Evolutionary conservation across 2,329 filamentous ascomycete species (phyloP), one percentile per base, ranked within the genome.

Genomic region (Dothistroma septosporum): DNA sequence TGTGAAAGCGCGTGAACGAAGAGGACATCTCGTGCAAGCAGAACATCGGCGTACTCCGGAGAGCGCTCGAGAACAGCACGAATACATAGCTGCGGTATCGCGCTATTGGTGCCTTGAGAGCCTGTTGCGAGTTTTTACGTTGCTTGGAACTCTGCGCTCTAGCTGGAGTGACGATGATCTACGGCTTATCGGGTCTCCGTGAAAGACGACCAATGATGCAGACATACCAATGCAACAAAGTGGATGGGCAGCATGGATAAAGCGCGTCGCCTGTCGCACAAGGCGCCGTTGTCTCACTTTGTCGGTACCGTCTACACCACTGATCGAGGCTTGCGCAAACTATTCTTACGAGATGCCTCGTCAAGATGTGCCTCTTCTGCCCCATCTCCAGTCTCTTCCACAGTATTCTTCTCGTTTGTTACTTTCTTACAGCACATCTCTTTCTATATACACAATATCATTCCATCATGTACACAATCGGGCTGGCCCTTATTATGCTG

Each of bases 401-500:
- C 10, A 14, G 10, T 53, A 21, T 28, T 12, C 48, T 53, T 41
- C 12, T n/a, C 56, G 5, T 21, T 8, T 47, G 19, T 50, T 6
- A 6, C 24, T 28, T 28, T 28, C 24, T 28, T 28, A 28, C 24
- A 28, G 24, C 24, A 28, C 24, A 24, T 22, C 19, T 44, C 16
- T 11, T 21, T 46, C 35, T 49, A 50, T 49, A 54, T 28, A 56
- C 37, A 32, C 10, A 12, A 4, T 4, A 28, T 32, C 12, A 9
- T 50, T 28, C 33, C 32, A 60, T 8, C n/a, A 61, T 64, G 59
- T 53, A 61, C 33, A 46, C 57, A 28, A 48, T 49, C 32, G 50
- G 53, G 53, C 59, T 64, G 53, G 50, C 47, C 59, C 57, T 64
- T 19, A 22, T 59, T 22, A 16, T 58, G 16, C 55, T 64, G 8